Percentiles rank a stretch among this genome's conserved stretches.
Conservation (phyloP, 306 rosid species). For the Lotus japonicus region DNA sequence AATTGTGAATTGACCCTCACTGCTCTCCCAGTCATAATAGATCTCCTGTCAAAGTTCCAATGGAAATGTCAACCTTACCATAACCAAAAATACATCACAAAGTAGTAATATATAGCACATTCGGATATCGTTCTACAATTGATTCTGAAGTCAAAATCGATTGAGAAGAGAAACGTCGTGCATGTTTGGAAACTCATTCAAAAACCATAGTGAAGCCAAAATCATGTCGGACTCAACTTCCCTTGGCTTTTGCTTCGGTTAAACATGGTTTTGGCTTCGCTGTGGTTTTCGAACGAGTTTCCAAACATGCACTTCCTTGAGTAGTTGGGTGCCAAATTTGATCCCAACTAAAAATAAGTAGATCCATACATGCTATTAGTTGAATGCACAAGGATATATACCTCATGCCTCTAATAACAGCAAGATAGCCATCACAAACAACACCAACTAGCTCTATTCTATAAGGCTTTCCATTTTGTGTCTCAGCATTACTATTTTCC, state of each 20-base stretch:
- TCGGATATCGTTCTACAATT: too few relatives aligned
- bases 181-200: too few relatives aligned
- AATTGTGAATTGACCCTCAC: slow-evolving; percentile 85
- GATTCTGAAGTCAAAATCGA: too few relatives aligned
- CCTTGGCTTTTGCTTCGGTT: too few relatives aligned
- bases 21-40: slow-evolving; percentile 71
- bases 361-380: neutral
- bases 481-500: neutral
- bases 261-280: too few relatives aligned
- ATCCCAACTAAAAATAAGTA: too few relatives aligned
- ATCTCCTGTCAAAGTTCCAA: slow-evolving; percentile 55
- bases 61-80: neutral
- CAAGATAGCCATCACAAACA: slow-evolving; percentile 87
- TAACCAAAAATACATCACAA: neutral
- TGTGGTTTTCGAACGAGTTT: too few relatives aligned
- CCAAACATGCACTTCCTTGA: too few relatives aligned
- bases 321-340: too few relatives aligned
- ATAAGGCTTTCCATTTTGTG: slow-evolving; percentile 46
- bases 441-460: slow-evolving; percentile 92
- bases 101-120: neutral
- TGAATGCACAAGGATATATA: neutral
- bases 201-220: too few relatives aligned
- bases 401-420: slow-evolving; percentile 92
- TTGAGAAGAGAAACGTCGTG: too few relatives aligned
- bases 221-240: too few relatives aligned